Conservation (phyloP, 495 filamentous ascomycete species). For the Podospora comata region DNA sequence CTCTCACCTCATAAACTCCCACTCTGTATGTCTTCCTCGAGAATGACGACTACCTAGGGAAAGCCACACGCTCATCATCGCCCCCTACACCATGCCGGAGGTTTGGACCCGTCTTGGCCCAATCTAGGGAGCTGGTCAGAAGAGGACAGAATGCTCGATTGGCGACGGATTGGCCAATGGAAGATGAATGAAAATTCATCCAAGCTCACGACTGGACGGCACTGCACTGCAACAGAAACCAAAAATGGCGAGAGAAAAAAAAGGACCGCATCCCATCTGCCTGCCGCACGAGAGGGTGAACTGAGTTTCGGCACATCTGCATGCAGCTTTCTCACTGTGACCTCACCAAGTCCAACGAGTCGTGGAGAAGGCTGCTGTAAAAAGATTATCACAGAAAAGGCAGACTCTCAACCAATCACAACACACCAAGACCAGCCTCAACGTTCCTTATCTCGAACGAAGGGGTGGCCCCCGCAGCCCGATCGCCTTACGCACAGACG, state of each 20-base stretch:
- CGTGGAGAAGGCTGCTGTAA: conserved; percentile 37
- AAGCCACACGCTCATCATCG: background rate
- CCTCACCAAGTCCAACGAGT: conserved; percentile 11
- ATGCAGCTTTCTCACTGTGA: conserved; percentile 9
- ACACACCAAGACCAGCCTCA: conserved; percentile 16
- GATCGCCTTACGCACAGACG: conserved; percentile 23
- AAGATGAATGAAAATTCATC: background rate
- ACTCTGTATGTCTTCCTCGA: background rate
- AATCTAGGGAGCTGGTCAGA: conserved; percentile 1
- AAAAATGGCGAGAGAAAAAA: conserved; percentile 20
- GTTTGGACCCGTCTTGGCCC: conserved; percentile 8
- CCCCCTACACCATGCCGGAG: conserved; percentile 1
- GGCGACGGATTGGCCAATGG: conserved; percentile 18
- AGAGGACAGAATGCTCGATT: background rate
- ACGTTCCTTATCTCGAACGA: conserved; percentile 37
- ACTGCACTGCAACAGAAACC: conserved; percentile 25
- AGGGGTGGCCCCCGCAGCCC: conserved; percentile 7
- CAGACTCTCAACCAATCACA: conserved; percentile 37
- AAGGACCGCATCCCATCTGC: conserved; percentile 10
- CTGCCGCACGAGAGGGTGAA: background rate
- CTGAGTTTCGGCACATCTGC: conserved; percentile 18
- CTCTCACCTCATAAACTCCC: background rate
- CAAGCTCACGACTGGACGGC: background rate
- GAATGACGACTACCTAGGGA: background rate
- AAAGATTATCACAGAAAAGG: conserved; percentile 44